These are phyloP conservation scores for Chlorella variabilis DNA, from an alignment of 163 green algal genomes.

Conservation along the genomic window DNA sequence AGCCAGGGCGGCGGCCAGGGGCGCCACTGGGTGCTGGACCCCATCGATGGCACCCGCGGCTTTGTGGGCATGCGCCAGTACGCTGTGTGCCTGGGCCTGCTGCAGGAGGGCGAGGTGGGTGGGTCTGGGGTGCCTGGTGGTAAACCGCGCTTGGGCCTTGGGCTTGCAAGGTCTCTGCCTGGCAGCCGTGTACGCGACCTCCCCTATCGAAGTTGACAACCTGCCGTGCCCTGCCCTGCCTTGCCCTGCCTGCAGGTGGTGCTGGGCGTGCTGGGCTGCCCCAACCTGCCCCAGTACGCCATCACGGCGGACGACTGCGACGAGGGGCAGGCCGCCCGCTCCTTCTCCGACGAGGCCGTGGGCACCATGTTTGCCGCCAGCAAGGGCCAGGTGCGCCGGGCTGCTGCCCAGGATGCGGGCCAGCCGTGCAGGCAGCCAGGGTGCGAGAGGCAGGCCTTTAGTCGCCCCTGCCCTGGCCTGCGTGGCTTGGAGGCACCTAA, in stretches of 20 bases:
- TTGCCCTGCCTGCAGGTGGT: constrained; percentile 61
- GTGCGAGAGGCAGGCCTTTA: no score
- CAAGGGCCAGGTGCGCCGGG: constrained; percentile 35
- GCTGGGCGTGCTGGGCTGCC: constrained; percentile 94
- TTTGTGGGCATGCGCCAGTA: constrained; percentile 98
- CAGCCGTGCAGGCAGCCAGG: no score
- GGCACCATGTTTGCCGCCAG: constrained; percentile 71
- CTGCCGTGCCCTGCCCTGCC: no score
- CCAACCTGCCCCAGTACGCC: constrained; percentile 87
- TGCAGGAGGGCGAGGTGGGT: constrained; percentile 73
- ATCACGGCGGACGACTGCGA: constrained; percentile 70
- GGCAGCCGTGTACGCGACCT: no score
- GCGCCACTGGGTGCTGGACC: constrained; percentile 96
- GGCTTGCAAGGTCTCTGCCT: no score
- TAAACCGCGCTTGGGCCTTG: no score
- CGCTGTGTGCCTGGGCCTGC: constrained; percentile 89
- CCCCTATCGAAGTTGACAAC: no score
- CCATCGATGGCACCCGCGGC: constrained; percentile 94
- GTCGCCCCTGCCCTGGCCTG: no score
- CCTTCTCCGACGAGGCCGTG: constrained; percentile 43
- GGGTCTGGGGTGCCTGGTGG: neutral
- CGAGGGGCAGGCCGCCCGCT: constrained; percentile 42
- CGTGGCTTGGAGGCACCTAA: no score
- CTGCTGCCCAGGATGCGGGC: neutral
- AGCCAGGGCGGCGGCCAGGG: constrained; percentile 80